phyloP scores from a whole-genome alignment of 768 basidiomycete genomes.

The Tulasnella sp. region DNA sequence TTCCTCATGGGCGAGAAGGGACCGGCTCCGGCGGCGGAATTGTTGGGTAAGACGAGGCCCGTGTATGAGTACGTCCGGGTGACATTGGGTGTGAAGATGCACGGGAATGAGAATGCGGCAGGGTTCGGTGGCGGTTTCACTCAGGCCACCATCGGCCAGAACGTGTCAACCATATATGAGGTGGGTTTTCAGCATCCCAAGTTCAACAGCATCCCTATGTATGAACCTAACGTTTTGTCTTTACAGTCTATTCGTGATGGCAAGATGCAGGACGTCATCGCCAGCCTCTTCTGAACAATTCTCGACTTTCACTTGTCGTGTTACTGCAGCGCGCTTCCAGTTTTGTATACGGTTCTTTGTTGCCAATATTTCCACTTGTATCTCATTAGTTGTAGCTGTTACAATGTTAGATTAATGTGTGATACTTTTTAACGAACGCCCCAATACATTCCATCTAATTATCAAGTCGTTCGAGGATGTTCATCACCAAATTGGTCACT shows the following conservation, averaged over 20 bases:
- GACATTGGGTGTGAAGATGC: conserved; percentile 64
- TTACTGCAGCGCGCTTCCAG: no score
- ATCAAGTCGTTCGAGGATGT: no score
- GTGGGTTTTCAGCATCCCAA: conserved; percentile 21
- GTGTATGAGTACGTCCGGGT: conserved; percentile 71
- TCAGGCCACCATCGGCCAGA: conserved; percentile 58
- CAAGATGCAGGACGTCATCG: conserved; percentile 49
- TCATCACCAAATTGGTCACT: no score
- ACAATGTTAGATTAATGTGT: no score
- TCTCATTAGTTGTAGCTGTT: no score
- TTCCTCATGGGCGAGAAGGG: conserved; percentile 53
- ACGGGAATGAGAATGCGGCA: conserved; percentile 62
- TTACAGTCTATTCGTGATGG: conserved; percentile 55
- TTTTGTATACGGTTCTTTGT: no score
- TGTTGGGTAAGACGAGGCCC: conserved; percentile 55
- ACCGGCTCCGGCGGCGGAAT: conserved; percentile 52
- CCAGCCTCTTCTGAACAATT: conserved; percentile 34
- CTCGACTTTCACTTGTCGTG: no score
- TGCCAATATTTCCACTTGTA: no score
- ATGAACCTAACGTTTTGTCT: background rate
- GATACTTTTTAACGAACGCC: no score
- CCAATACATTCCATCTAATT: no score
- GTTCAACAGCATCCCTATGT: background rate
- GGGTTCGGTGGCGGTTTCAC: conserved; percentile 53
- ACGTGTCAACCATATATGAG: conserved; percentile 69